phyloP scores from a whole-genome alignment of 2,329 filamentous ascomycete species.

The Colletotrichum tropicale region DNA sequence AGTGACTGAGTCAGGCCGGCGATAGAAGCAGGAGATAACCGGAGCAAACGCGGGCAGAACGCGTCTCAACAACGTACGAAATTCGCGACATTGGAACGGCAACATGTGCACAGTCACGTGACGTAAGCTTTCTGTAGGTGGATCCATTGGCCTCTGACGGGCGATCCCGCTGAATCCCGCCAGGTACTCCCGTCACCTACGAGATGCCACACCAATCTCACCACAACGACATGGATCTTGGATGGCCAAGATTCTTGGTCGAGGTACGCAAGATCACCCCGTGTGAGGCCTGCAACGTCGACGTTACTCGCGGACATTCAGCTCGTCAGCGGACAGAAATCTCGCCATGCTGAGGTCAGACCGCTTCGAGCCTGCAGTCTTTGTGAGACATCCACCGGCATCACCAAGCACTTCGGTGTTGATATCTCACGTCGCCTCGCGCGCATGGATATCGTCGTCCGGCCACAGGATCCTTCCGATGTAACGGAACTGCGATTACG shows the following conservation, averaged over 20 bases:
- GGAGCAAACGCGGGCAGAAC: not conserved
- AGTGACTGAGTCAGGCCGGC: not conserved
- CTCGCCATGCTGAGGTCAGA: slow-evolving; percentile 13
- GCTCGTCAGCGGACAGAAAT: slow-evolving; percentile 3
- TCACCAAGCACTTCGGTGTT: not conserved
- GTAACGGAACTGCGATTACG: not conserved
- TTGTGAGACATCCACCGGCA: slow-evolving; percentile 8
- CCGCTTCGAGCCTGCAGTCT: slow-evolving; percentile 7
- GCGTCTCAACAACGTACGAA: not conserved
- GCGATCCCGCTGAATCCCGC: slow-evolving; percentile 7
- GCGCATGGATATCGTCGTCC: not conserved
- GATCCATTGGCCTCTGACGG: not conserved
- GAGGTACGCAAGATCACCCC: not conserved
- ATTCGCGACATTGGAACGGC: not conserved
- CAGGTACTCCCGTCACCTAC: not conserved
- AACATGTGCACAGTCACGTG: not conserved
- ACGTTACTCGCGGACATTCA: not conserved
- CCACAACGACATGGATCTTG: not conserved
- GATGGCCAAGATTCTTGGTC: not conserved
- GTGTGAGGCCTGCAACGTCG: not conserved
- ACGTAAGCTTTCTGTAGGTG: not conserved
- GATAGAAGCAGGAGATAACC: not conserved
- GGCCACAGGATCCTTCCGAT: not conserved
- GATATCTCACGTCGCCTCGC: not conserved
- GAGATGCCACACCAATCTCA: not conserved